Conservation (phyloP, 1,139 yeast genomes). For the Blastobotrys proliferans region DNA sequence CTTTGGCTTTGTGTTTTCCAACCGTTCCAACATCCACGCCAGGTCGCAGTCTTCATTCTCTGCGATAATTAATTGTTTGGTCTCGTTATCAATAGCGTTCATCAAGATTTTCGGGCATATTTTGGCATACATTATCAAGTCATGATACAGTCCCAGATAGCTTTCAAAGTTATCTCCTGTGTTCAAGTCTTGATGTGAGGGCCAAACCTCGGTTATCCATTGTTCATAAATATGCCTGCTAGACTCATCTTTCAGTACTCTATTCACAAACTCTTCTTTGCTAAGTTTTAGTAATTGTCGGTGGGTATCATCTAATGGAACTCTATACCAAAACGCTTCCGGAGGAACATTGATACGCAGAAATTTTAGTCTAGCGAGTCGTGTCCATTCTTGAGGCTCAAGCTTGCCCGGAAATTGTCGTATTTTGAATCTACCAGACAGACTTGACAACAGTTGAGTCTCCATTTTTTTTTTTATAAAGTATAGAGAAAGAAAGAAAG, state of each 20-base stretch:
- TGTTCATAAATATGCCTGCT: neutral
- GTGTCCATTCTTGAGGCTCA: constrained; percentile 6
- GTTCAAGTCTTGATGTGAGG: neutral
- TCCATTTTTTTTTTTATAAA: constrained; percentile 2
- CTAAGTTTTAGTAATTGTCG: constrained; percentile 1
- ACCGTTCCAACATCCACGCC: constrained; percentile 9
- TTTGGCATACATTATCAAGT: constrained; percentile 5
- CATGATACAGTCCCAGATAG: constrained; percentile 4
- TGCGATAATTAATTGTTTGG: constrained; percentile 5
- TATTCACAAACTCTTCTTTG: constrained; percentile 1
- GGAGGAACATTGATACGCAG: constrained; percentile 8
- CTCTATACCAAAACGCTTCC: constrained; percentile 11
- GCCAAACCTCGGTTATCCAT: constrained; percentile 4
- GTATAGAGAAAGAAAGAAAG: neutral
- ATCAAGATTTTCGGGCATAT: constrained; percentile 10
- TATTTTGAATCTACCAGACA: constrained; percentile 5
- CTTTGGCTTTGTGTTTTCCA: neutral
- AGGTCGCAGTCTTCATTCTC: constrained; percentile 8
- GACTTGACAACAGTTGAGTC: constrained; percentile 1
- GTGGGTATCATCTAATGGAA: constrained; percentile 2
- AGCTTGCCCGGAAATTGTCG: constrained; percentile 10
- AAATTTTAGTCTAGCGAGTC: constrained; percentile 6
- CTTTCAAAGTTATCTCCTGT: neutral
- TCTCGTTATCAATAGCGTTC: constrained; percentile 9
- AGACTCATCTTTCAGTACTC: neutral